Evolutionary conservation across 2,329 filamentous ascomycete genomes (phyloP).

Genomic region (Aspergillus fischeri): DNA sequence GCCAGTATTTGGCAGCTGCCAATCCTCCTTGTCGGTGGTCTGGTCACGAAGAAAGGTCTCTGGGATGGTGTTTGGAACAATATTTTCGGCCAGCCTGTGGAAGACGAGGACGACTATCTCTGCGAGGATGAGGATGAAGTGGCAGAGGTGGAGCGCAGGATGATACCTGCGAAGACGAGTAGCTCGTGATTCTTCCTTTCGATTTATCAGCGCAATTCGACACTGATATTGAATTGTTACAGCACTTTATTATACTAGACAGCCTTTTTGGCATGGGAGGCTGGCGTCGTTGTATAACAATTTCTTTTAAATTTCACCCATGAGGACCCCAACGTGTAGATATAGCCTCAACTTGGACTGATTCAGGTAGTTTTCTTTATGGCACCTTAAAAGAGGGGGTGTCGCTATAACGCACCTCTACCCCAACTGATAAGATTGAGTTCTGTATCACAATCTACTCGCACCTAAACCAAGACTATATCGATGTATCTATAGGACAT

Average conservation of each 20-base stretch:
- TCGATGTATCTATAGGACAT: neutral
- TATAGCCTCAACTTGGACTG: neutral
- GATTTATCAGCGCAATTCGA: neutral
- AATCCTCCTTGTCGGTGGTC: slow-evolving; percentile 79
- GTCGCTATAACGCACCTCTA: too few relatives aligned
- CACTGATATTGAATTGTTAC: neutral
- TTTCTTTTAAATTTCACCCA: neutral
- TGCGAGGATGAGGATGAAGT: slow-evolving; percentile 50
- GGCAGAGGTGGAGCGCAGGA: neutral
- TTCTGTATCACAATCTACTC: too few relatives aligned
- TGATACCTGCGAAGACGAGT: neutral
- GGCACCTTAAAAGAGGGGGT: neutral
- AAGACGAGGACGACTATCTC: slow-evolving; percentile 51
- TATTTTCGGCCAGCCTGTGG: slow-evolving; percentile 56
- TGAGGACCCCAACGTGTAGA: neutral
- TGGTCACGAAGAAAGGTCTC: slow-evolving; percentile 90
- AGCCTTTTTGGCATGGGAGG: neutral
- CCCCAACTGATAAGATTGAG: too few relatives aligned
- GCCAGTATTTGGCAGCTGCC: slow-evolving; percentile 96
- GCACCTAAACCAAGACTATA: too few relatives aligned
- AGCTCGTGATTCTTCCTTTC: neutral
- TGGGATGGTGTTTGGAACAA: slow-evolving; percentile 77
- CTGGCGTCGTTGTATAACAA: neutral
- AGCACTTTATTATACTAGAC: neutral
- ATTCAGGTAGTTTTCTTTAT: neutral